phyloP scores from a whole-genome alignment of 495 filamentous ascomycete genomes.

The Hypomontagnella submonticulosa region DNA sequence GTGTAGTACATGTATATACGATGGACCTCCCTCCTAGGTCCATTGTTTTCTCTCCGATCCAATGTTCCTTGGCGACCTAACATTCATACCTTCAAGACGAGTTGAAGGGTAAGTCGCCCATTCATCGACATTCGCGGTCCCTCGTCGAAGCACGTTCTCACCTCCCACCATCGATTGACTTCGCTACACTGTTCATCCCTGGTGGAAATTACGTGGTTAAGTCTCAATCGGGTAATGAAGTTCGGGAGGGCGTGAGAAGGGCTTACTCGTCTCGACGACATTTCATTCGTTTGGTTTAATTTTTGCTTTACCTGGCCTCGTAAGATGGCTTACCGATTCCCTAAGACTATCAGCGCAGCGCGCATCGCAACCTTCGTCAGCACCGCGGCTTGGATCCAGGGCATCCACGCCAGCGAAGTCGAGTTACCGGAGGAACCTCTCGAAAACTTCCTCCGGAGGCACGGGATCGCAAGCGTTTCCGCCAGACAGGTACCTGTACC shows the following conservation, averaged over 20 bases:
- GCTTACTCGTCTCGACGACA: constrained; percentile 41
- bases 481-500: constrained; percentile 12
- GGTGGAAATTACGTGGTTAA: constrained; percentile 32
- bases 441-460: constrained; percentile 39
- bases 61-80: constrained; percentile 40
- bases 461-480: constrained; percentile 12
- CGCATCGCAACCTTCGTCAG: constrained; percentile 43
- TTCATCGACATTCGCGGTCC: constrained; percentile 30
- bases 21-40: constrained; percentile 17
- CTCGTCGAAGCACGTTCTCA: constrained; percentile 40
- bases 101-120: constrained; percentile 36
- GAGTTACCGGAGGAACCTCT: constrained; percentile 37
- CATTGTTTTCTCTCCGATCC: constrained; percentile 13
- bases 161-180: constrained; percentile 32
- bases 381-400: constrained; percentile 43
- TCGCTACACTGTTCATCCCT: constrained; percentile 29
- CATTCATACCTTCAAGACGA: constrained; percentile 40
- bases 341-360: constrained; percentile 39
- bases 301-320: constrained; percentile 6
- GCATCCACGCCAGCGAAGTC: constrained; percentile 30
- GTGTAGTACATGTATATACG: constrained; percentile 36
- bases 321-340: constrained; percentile 37
- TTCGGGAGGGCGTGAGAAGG: constrained; percentile 34
- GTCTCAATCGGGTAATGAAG: constrained; percentile 10
- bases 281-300: constrained; percentile 29